Evolutionary conservation across 306 rosid genomes (phyloP).

Genomic region (Calophaca sinica): DNA sequence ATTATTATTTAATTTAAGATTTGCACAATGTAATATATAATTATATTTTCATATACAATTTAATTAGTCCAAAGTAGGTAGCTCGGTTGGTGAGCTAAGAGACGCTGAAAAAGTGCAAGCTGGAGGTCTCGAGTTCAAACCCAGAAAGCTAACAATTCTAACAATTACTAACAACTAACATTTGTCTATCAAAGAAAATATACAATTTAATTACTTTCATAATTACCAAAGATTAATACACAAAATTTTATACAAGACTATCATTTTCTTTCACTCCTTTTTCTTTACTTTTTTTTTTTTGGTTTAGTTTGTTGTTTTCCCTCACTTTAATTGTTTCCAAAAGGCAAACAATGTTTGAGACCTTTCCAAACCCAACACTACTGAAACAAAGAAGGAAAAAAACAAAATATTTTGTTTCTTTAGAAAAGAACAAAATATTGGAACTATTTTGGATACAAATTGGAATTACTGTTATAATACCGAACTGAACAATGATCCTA

Average conservation of each 20-base stretch:
- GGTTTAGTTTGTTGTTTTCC: slow-evolving; percentile 23
- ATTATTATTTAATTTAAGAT: too few species aligned
- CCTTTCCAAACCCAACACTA: slow-evolving; percentile 5
- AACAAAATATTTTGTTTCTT: too few species aligned
- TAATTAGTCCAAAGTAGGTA: too few species aligned
- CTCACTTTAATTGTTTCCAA: background rate
- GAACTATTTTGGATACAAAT: background rate
- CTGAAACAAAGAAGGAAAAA: slow-evolving; percentile 30
- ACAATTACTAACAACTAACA: too few species aligned
- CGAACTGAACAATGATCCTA: slow-evolving; percentile 14
- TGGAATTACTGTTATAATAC: slow-evolving; percentile 24
- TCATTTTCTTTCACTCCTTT: background rate
- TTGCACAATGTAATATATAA: too few species aligned
- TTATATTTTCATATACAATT: too few species aligned
- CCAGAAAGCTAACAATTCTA: too few species aligned
- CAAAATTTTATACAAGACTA: background rate
- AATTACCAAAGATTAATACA: background rate
- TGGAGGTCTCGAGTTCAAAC: too few species aligned
- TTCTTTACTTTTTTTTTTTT: background rate
- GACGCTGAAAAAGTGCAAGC: too few species aligned
- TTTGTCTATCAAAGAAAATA: too few species aligned
- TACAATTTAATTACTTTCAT: background rate
- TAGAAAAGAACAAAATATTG: too few species aligned
- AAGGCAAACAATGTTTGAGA: background rate
- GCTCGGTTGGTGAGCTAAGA: too few species aligned